A percentile compares a stretch with the other conserved stretches of the same genome.
Conservation (phyloP, 2,329 filamentous ascomycete species). For the Xylaria sp. region DNA sequence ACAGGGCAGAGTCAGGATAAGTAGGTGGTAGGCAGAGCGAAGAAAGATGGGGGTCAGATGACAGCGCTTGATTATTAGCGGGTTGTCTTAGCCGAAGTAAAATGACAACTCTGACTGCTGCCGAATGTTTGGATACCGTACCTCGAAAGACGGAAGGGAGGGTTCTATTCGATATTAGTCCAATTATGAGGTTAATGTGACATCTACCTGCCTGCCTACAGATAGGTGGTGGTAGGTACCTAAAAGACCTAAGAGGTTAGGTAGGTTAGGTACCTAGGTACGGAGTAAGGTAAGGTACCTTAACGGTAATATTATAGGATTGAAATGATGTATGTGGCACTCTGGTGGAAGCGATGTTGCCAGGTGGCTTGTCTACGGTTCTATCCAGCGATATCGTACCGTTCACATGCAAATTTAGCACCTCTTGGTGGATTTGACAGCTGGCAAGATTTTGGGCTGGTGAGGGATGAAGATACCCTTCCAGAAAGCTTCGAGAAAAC, state of each 20-base stretch:
- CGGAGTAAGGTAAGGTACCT: background rate
- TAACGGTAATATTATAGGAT: background rate
- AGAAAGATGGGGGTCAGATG: slow-evolving; percentile 13
- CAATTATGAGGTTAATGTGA: slow-evolving; percentile 29
- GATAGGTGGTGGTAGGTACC: slow-evolving; percentile 10
- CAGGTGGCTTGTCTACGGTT: slow-evolving; percentile 44
- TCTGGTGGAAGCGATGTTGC: slow-evolving; percentile 34
- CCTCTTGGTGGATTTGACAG: slow-evolving; percentile 11
- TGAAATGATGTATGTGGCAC: slow-evolving; percentile 23
- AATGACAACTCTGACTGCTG: slow-evolving; percentile 13
- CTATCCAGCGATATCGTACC: slow-evolving; percentile 5
- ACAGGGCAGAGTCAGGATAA: slow-evolving; percentile 5
- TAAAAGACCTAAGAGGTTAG: background rate
- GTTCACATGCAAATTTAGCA: slow-evolving; percentile 39
- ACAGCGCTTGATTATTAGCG: slow-evolving; percentile 11
- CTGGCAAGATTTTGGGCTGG: slow-evolving; percentile 3
- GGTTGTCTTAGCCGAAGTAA: slow-evolving; percentile 13
- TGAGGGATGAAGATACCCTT: background rate
- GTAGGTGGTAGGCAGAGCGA: background rate
- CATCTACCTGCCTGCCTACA: background rate
- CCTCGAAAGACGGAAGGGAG: slow-evolving; percentile 18
- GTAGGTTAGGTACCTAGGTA: background rate
- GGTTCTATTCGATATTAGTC: slow-evolving; percentile 21
- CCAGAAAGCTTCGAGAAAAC: background rate
- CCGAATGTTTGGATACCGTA: background rate